phyloP scores from a whole-genome alignment of 495 filamentous ascomycete genomes.

The Aspergillus affinis region DNA sequence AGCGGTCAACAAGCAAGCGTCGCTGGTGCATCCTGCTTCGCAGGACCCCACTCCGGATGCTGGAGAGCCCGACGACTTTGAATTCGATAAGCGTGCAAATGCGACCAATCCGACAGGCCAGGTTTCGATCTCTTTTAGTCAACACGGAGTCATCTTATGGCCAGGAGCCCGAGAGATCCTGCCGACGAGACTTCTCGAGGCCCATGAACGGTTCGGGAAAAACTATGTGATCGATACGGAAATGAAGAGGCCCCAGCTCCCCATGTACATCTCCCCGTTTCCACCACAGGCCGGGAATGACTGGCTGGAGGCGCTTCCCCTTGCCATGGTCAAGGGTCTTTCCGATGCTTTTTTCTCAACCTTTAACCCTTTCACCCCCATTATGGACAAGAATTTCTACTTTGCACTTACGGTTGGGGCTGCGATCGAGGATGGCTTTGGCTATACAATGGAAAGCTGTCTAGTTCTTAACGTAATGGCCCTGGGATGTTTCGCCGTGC shows the following conservation, averaged over 20 bases:
- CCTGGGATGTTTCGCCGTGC: slow-evolving; percentile 44
- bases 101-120: slow-evolving; percentile 33
- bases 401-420: slow-evolving; percentile 45
- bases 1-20: slow-evolving; percentile 9
- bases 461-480: slow-evolving; percentile 46
- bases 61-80: slow-evolving; percentile 35
- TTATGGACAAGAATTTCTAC: slow-evolving; percentile 50
- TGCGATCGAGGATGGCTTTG: slow-evolving; percentile 44
- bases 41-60: slow-evolving; percentile 32
- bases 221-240: slow-evolving; percentile 50
- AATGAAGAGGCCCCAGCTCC: slow-evolving; percentile 37
- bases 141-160: slow-evolving; percentile 50
- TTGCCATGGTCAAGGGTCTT: slow-evolving; percentile 44
- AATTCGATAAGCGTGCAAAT: slow-evolving; percentile 34
- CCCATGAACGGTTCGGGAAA: slow-evolving; percentile 41
- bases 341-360: slow-evolving; percentile 46
- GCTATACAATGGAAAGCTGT: slow-evolving; percentile 46
- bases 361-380: slow-evolving; percentile 47
- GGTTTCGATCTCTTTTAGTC: slow-evolving; percentile 49
- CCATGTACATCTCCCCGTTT: slow-evolving; percentile 43
- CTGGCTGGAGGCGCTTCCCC: slow-evolving; percentile 42
- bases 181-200: slow-evolving; percentile 34
- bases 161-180: slow-evolving; percentile 41
- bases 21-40: slow-evolving; percentile 14
- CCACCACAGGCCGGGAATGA: slow-evolving; percentile 38